Evolutionary conservation across 83 land plant species (phyloP).

Genomic region (Diphasiastrum complanatum): DNA sequence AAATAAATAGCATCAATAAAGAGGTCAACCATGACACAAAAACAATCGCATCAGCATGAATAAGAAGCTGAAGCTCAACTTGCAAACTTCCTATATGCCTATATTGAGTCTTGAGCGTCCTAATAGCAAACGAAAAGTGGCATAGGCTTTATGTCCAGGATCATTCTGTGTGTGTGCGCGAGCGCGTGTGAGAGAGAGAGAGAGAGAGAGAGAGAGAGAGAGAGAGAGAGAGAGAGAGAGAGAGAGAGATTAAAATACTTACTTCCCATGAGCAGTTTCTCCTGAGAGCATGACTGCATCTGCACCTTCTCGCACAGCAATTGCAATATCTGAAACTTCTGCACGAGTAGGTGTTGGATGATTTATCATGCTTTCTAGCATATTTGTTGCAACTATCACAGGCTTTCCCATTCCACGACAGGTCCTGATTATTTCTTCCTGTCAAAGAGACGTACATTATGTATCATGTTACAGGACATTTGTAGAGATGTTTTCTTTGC

Average conservation of each 20-base stretch:
- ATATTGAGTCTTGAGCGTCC: too few species aligned
- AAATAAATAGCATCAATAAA: too few species aligned
- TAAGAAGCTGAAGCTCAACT: too few species aligned
- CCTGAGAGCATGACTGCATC: conserved; percentile 99
- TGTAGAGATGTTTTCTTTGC: too few species aligned
- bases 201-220: not conserved
- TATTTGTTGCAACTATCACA: conserved; percentile 97
- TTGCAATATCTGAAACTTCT: conserved; percentile 97
- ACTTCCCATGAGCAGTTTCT: conserved; percentile 99
- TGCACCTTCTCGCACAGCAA: conserved; percentile 95
- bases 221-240: not conserved
- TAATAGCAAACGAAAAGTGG: not conserved
- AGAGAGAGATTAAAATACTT: conserved; percentile 22
- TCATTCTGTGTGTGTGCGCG: not conserved
- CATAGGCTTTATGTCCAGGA: not conserved
- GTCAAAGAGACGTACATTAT: conserved; percentile 12
- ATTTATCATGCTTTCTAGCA: conserved; percentile 97
- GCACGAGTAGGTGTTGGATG: conserved; percentile 99
- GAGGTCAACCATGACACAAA: too few species aligned
- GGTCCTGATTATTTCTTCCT: conserved; percentile 88
- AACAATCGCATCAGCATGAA: too few species aligned
- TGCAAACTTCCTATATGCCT: too few species aligned
- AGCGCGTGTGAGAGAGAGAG: not conserved
- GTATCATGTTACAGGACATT: not conserved
- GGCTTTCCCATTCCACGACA: conserved; percentile 83